Base-by-base conservation (phyloP, 768 basidiomycete genomes). In the Suillus subluteus region DNA sequence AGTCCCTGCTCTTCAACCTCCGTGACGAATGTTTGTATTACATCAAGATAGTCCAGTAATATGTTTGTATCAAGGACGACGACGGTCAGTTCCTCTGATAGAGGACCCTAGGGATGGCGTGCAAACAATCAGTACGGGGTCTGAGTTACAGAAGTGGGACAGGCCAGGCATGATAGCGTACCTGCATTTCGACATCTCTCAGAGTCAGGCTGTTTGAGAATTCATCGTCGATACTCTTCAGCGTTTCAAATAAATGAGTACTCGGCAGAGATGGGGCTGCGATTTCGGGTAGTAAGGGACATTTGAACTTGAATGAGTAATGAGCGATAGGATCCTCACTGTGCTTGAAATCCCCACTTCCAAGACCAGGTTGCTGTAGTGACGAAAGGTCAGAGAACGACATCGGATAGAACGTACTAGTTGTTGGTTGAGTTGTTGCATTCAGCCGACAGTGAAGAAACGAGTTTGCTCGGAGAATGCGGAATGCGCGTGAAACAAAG, bases 51-150 rank as follows among this genome's bases (percentile, higher is more conserved):
- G 72, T 88, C 86, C 70, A 92, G 76, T 35, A 95, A 80, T 67
- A 94, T 85, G 70, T 95, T 95, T 37, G 93, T 95, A 73, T 95
- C 93, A 40, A 93, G 73, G 18, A 95, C 85, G 62, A 94, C 71
- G 69, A 84, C 85, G 21, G 79, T 78, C 43, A 79, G 73, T 65
- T 70, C 77, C 69, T 83, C 83, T 7, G 79, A 77, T 44, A 81
- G 67, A 43, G 84, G 80, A 13, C 79, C 79, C 84, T 88, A 68
- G 43, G 18, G 26, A 11, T 61, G 40, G 18, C 30, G 35, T 56
- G 32, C 32, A 56, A 3, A 38, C 46, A 35, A 65, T 58, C 41
- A 62, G 43, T 56, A 61, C 32, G 30, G 44, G 58, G 23, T 59
- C 41, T 41, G 18, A 32, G 41, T 61, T 35, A 23, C 6, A 8